Base-by-base conservation (phyloP, 768 basidiomycete species). In the Inosperma sp. region DNA sequence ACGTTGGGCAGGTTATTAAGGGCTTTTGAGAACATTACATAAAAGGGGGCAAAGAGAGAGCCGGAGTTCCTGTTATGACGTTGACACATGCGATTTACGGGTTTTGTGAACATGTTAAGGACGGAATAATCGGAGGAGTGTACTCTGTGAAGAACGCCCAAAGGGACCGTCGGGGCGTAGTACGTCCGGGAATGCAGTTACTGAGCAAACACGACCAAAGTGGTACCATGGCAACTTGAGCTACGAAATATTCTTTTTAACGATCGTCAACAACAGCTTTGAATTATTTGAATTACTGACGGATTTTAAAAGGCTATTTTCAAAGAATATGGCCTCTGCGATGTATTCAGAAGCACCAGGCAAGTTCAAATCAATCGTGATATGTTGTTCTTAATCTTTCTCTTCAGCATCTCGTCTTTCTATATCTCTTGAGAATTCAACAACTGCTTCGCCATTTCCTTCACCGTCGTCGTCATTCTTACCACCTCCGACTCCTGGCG, bases 401-500 rank as follows among this genome's bases (percentile, higher is more conserved):
- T 52, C 17, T 35, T 1, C 48, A 62, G 58, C 59, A 47, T 60
- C 61, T 23, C 56, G 56, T 23, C 68, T 73, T 12, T 71, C 70
- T 3, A 63, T 75, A 46, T 64, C 66, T 26, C 57, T 80, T 29
- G 75, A 78, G 29, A 58, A 56, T 54, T 63, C 70, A 19, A 69
- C 76, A 7, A 72, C 77, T 14, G 67, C 71, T 1, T 74, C 73
- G 0, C 73, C 73, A 6, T 77, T 76, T 51, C 84, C 84, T 0
- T 83, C 82, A 0, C 86, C 86, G 3, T 80, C 80, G 0, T 83
- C 81, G 5, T 73, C 81, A 0, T 87, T 87, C 57, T 59, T 85
- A 2, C 83, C 86, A 2, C 86, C 86, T 3, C 84, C 86, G 3
- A 72, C 77, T 4, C 82, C 81, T 1, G 77, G 78, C 3, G 72